Evolutionary conservation across 352 stramenopile genomes (phyloP).

Genomic region (Phytophthora idaei): DNA sequence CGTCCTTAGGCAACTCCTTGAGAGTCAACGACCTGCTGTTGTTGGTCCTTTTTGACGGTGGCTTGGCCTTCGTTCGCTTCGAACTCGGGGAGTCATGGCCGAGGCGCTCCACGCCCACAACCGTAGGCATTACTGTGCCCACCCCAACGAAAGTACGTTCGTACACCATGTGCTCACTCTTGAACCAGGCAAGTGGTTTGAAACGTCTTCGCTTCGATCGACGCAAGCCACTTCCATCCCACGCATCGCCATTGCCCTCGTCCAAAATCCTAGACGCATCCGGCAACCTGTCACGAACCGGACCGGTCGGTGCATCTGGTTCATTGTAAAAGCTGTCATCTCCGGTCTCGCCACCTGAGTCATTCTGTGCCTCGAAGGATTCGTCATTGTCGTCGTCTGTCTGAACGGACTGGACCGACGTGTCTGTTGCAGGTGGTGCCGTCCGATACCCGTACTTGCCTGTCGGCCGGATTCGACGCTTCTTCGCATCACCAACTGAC

Average conservation of each 20-base stretch:
- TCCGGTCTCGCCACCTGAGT: conserved; percentile 52
- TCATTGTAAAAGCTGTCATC: conserved; percentile 63
- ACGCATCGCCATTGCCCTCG: conserved; percentile 30
- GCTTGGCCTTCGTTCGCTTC: conserved; percentile 47
- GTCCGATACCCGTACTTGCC: conserved; percentile 62
- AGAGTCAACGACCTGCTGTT: conserved; percentile 42
- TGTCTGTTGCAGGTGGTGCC: conserved; percentile 42
- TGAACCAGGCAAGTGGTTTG: conserved; percentile 90
- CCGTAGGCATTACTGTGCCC: conserved; percentile 79
- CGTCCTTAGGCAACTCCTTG: conserved; percentile 54
- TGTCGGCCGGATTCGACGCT: conserved; percentile 32
- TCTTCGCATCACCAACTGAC: conserved; percentile 32
- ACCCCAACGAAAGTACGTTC: conserved; percentile 84
- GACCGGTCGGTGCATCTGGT: conserved; percentile 30
- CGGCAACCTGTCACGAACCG: conserved; percentile 58
- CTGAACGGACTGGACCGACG: conserved; percentile 48
- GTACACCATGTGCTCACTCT: conserved; percentile 87
- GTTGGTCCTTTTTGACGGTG: conserved; percentile 43
- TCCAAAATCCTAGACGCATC: conserved; percentile 48
- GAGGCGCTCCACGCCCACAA: conserved; percentile 70
- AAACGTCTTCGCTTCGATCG: conserved; percentile 80
- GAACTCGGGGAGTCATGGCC: conserved; percentile 62
- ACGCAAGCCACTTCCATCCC: conserved; percentile 56
- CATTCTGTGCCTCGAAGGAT: conserved; percentile 54
- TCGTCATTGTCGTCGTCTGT: conserved; percentile 68